Percentiles rank a stretch among this genome's conserved stretches.
Evolutionary conservation across 2,329 filamentous ascomycete species (phyloP).

Genomic region (Aspergillus viridinutans): DNA sequence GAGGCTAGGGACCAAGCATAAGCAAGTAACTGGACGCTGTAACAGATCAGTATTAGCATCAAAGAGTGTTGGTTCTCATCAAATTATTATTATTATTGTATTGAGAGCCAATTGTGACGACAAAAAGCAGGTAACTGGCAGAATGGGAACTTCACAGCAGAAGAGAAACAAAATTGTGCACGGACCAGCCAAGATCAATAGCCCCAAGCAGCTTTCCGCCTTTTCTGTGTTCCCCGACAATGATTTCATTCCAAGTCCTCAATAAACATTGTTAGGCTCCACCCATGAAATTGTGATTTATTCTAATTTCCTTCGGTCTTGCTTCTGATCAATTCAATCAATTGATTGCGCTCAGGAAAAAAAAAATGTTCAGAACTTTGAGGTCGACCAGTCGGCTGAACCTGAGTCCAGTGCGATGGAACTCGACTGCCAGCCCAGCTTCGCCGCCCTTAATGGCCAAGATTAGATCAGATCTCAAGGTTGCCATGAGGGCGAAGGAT

Average conservation of each 20-base stretch:
- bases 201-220: slow-evolving; percentile 10
- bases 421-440: slow-evolving; percentile 33
- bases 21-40: slow-evolving; percentile 16
- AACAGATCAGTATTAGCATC: slow-evolving; percentile 20
- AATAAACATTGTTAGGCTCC: not conserved
- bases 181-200: slow-evolving; percentile 23
- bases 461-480: slow-evolving; percentile 45
- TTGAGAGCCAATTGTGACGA: slow-evolving; percentile 3
- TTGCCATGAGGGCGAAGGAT: slow-evolving; percentile 49
- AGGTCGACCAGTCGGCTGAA: slow-evolving; percentile 25
- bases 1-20: not conserved
- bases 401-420: slow-evolving; percentile 34
- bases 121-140: slow-evolving; percentile 9
- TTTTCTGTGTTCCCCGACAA: slow-evolving; percentile 11
- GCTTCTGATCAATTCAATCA: not conserved
- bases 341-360: not conserved
- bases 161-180: slow-evolving; percentile 35
- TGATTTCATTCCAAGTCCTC: slow-evolving; percentile 4
- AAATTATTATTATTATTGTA: slow-evolving; percentile 6
- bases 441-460: slow-evolving; percentile 43
- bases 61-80: slow-evolving; percentile 6
- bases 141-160: slow-evolving; percentile 6
- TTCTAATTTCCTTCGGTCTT: not conserved
- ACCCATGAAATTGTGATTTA: not conserved
- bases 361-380: slow-evolving; percentile 33